Evolutionary conservation across 306 rosid genomes (phyloP), one percentile per base, ranked within the genome.

Genomic region (Acmispon strigosus): DNA sequence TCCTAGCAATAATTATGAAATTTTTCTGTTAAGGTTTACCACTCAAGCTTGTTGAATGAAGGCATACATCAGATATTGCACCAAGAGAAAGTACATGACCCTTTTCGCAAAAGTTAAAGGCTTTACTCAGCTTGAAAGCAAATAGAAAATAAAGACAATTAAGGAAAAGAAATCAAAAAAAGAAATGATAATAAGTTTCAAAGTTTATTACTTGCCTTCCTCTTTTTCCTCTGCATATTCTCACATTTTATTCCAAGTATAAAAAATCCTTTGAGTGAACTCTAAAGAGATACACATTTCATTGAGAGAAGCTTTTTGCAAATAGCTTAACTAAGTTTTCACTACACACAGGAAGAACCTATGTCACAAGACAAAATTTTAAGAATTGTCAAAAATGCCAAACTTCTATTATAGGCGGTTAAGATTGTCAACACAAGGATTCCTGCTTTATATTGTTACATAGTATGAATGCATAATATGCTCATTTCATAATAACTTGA

Each of bases 1-100:
- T 83, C 92, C 99, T 95, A 85, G 56, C 44, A 75, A 81, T 62
- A 62, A 60, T 78, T 54, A 47, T 12, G 71, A 42, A 72, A 34
- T 57, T 48, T 61, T 54, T 81, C 37, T 63, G 74, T 77, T 47
- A 70, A 68, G 64, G 70, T 47, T 70, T 49, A 47, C 60, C 14
- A 44, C 45, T 73, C 45, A 69, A 72, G 68, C 42, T 18, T 43
- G n/a, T 75, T 32, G 67, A 65, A 49, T 47, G 53, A 78, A 54
- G 29, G 41, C 18, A 48, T 45, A 15, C 50, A 56, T 36, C 63
- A 7, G 51, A 41, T 56, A 49, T 41, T 41, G 77, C 66, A 53
- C 24, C 6, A 55, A 45, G 56, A 56, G 24, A 32, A 69, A 68
- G 70, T 49, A 52, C 24, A 58, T 13, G 60, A 68, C 3, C 1